Conservation (phyloP, 2,329 filamentous ascomycete species). For the Fusarium globosum region DNA sequence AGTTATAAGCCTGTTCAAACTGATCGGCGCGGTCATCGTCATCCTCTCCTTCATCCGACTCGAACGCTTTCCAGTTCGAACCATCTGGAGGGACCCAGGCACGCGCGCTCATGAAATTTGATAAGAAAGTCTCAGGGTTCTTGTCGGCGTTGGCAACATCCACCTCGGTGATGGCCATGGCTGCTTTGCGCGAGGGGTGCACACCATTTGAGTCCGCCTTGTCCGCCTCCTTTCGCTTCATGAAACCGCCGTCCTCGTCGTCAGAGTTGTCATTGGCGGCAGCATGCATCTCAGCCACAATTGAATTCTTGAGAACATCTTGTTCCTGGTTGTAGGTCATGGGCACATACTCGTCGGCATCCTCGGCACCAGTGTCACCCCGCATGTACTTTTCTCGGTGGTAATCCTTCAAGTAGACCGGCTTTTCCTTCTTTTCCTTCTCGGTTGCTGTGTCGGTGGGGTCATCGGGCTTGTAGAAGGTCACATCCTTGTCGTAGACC, state of each 20-base stretch:
- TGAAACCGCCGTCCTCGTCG: slow-evolving; percentile 71
- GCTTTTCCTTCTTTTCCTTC: slow-evolving; percentile 76
- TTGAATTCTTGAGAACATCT: slow-evolving; percentile 79
- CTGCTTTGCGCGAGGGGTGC: slow-evolving; percentile 65
- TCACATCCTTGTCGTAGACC: slow-evolving; percentile 83
- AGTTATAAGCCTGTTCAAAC: slow-evolving; percentile 93
- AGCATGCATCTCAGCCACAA: slow-evolving; percentile 84
- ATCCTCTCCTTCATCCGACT: slow-evolving; percentile 91
- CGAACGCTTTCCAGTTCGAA: slow-evolving; percentile 80
- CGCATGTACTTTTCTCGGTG: slow-evolving; percentile 89
- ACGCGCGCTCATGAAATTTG: slow-evolving; percentile 91
- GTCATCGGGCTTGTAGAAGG: slow-evolving; percentile 79
- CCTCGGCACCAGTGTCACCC: slow-evolving; percentile 70
- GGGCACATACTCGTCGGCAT: slow-evolving; percentile 66
- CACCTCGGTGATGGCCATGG: slow-evolving; percentile 63
- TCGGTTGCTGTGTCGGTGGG: slow-evolving; percentile 48
- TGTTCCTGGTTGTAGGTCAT: slow-evolving; percentile 91
- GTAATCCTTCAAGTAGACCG: slow-evolving; percentile 88
- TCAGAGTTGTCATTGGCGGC: slow-evolving; percentile 64
- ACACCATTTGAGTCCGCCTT: slow-evolving; percentile 57
- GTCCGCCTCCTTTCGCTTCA: slow-evolving; percentile 75
- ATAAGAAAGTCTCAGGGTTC: slow-evolving; percentile 92
- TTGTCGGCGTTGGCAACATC: slow-evolving; percentile 83
- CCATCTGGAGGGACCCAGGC: slow-evolving; percentile 83
- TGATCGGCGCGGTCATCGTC: slow-evolving; percentile 78